A percentile compares a stretch with the other conserved stretches of the same genome.
phyloP scores from a whole-genome alignment of 2,329 filamentous ascomycete genomes.

The Penicillium thymicola region DNA sequence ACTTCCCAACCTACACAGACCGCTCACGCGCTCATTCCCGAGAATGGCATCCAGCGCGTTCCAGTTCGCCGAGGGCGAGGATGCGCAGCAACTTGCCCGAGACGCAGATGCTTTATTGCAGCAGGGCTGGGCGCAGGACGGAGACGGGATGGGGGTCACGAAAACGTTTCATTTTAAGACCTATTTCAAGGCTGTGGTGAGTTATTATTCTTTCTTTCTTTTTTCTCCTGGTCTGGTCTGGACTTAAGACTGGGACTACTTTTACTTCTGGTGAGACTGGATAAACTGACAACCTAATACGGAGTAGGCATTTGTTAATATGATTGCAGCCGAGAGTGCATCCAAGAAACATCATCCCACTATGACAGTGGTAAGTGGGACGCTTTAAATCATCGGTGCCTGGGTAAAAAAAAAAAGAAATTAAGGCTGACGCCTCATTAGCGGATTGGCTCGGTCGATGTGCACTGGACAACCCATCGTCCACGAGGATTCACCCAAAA shows the following conservation, averaged over 20 bases:
- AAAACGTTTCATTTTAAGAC: conserved; percentile 41
- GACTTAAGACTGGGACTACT: not conserved
- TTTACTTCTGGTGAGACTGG: not conserved
- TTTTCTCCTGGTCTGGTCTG: not conserved
- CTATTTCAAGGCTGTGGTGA: conserved; percentile 40
- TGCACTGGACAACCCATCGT: conserved; percentile 42
- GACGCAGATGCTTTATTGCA: conserved; percentile 26
- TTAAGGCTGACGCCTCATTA: conserved; percentile 17
- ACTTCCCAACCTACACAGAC: not conserved
- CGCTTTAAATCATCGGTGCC: not conserved
- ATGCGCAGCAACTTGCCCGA: conserved; percentile 24
- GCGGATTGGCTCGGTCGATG: conserved; percentile 37
- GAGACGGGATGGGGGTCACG: conserved; percentile 32
- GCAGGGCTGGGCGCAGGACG: conserved; percentile 35
- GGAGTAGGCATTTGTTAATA: conserved; percentile 35
- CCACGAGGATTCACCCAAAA: conserved; percentile 40
- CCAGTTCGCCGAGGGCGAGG: conserved; percentile 30
- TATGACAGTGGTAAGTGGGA: conserved; percentile 36
- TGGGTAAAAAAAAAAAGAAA: not conserved
- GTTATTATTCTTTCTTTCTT: conserved; percentile 6
- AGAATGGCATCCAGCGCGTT: conserved; percentile 19
- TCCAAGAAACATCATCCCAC: conserved; percentile 40
- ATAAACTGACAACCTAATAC: not conserved
- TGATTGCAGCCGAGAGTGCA: conserved; percentile 38
- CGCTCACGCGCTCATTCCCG: conserved; percentile 1